phyloP scores from a whole-genome alignment of 2,329 filamentous ascomycete species.

The Ophiognomonia clavigignenti-juglandacearum region DNA sequence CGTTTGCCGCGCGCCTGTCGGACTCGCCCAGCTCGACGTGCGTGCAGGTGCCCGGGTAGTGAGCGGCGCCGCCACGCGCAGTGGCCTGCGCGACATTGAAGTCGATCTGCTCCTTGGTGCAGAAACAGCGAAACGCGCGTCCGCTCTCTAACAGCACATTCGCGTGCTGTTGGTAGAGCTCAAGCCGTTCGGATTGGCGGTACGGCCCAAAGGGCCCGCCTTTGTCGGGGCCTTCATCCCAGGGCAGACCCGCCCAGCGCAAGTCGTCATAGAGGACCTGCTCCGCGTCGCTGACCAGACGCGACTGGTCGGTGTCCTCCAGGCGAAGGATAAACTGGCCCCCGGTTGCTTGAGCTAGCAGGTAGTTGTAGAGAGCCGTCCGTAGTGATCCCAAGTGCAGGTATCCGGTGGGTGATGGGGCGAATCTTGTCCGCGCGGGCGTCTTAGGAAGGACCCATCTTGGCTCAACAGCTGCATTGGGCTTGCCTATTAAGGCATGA shows the following conservation, averaged over 20 bases:
- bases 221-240: conserved; percentile 89
- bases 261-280: conserved; percentile 72
- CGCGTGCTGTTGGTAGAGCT: conserved; percentile 67
- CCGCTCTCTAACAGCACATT: conserved; percentile 63
- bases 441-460: conserved; percentile 38
- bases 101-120: conserved; percentile 59
- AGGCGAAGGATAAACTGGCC: conserved; percentile 88
- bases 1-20: conserved; percentile 60
- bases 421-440: conserved; percentile 79
- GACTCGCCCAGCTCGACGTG: conserved; percentile 63
- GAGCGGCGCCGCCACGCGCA: conserved; percentile 30
- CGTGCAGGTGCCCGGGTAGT: conserved; percentile 64
- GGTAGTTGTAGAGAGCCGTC: conserved; percentile 92
- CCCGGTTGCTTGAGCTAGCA: conserved; percentile 80
- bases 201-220: conserved; percentile 83
- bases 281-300: conserved; percentile 77
- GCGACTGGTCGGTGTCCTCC: conserved; percentile 92
- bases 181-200: conserved; percentile 77
- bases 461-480: conserved; percentile 17
- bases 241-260: conserved; percentile 81
- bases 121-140: conserved; percentile 92
- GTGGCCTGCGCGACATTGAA: conserved; percentile 40
- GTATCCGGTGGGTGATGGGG: conserved; percentile 91
- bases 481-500: conserved; percentile 21
- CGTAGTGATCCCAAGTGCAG: conserved; percentile 87